Base-by-base conservation (phyloP, 345 rosid species). In the Gossypium bickii region DNA sequence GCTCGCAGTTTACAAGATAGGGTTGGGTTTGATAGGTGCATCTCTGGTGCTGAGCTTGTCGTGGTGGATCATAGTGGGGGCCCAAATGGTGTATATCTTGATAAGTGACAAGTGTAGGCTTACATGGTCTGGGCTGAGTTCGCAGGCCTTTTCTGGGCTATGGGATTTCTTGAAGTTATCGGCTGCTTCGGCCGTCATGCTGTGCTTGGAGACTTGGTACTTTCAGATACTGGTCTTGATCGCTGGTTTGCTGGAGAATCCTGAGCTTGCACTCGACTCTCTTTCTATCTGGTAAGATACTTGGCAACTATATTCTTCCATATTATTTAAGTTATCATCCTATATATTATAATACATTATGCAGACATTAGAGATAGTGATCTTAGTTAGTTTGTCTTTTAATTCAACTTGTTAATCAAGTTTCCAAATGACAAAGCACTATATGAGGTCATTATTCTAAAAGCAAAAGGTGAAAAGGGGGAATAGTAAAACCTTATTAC, bases 141-240 rank as follows among this genome's bases (percentile, higher is more conserved):
- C 73, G 66, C 83, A 77, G 74, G 91, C 98, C 11, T 89, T 90
- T 73, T 82, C 84, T 10, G 98, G 97, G 47, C 78, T 92, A 9
- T 84, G 88, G 89, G 89, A 83, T 13, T 92, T 94, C 57, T 75
- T 92, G 2, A 88, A 85, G 72, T 69, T 94, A 2, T 92, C 97
- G 2, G 72, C 86, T 51, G 97, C 87, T 0, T 94, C 98, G 0
- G 97, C 97, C 1, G 92, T 94, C 44, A 92, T 94, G 98, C 78
- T 94, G 13, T 94, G 98, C 85, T 74, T 94, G 64, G 98, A 94
- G 77, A 88, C 89, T 9, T 94, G 98, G 98, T 94, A 94, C 65
- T 83, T 78, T 3, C 97, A 92, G 84, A 78, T 92, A 25, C 76
- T 94, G 3, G 92, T 94, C n/a, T 70, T 94, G 68, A 83, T 94